phyloP scores from a whole-genome alignment of 2,329 filamentous ascomycete species.

The Stagonosporopsis chrysanthemi region DNA sequence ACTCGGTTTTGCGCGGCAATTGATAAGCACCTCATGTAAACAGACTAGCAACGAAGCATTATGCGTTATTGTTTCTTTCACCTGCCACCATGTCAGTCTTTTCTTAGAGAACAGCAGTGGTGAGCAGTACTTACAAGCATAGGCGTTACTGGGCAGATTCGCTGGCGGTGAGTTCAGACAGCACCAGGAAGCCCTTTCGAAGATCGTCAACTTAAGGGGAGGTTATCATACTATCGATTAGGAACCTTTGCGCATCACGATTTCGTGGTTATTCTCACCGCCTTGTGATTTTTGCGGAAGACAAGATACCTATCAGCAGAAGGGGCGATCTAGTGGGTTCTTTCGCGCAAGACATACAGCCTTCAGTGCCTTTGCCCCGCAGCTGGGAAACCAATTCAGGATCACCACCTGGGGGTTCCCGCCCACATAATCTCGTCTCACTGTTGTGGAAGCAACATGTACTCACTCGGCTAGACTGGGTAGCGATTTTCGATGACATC shows the following conservation, averaged over 20 bases:
- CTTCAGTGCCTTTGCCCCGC: slow-evolving; percentile 33
- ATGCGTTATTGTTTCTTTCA: slow-evolving; percentile 32
- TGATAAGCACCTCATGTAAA: slow-evolving; percentile 31
- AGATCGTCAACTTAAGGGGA: slow-evolving; percentile 34
- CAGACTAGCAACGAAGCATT: slow-evolving; percentile 34
- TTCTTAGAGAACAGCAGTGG: no score
- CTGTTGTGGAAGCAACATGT: slow-evolving; percentile 64
- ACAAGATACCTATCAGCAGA: not conserved
- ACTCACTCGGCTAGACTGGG: slow-evolving; percentile 34
- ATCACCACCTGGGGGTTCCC: slow-evolving; percentile 67
- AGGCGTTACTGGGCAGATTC: slow-evolving; percentile 33
- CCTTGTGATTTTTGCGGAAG: not conserved
- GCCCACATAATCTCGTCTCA: slow-evolving; percentile 61
- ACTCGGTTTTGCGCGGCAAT: slow-evolving; percentile 26
- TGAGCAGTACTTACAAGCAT: slow-evolving; percentile 2
- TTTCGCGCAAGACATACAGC: slow-evolving; percentile 41
- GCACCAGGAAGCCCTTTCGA: slow-evolving; percentile 35
- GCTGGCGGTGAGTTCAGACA: slow-evolving; percentile 29
- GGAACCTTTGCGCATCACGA: slow-evolving; percentile 37
- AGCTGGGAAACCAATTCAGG: slow-evolving; percentile 38
- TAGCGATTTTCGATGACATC: slow-evolving; percentile 41
- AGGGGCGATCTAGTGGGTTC: slow-evolving; percentile 40
- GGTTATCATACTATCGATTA: slow-evolving; percentile 32
- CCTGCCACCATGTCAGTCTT: slow-evolving; percentile 38
- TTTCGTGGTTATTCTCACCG: slow-evolving; percentile 32